phyloP scores from a whole-genome alignment of 331 rosid species.

The Malus hybrid region DNA sequence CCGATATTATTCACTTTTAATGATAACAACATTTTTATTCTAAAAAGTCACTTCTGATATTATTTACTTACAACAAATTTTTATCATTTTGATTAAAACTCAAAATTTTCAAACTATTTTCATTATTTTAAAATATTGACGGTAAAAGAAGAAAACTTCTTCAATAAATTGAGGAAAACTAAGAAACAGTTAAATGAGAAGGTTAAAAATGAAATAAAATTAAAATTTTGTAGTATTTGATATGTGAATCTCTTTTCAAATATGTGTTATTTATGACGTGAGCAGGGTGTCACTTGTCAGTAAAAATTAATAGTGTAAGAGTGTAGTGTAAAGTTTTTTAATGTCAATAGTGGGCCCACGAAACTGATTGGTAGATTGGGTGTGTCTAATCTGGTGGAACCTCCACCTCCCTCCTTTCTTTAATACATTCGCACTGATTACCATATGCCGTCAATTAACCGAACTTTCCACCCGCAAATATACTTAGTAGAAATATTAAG shows the following conservation, averaged over 20 bases:
- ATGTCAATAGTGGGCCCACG: not conserved
- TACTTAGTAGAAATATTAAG: not conserved
- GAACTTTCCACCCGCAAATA: too few relatives aligned
- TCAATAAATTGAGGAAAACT: too few relatives aligned
- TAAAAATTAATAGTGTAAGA: not conserved
- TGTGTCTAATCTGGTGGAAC: constrained; percentile 7
- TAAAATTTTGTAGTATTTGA: not conserved
- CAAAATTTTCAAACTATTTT: too few relatives aligned
- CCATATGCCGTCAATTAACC: too few relatives aligned
- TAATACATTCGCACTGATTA: not conserved
- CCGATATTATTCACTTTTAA: too few relatives aligned
- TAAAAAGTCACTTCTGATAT: rapidly evolving
- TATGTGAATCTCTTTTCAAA: too few relatives aligned
- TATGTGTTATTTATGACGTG: not conserved
- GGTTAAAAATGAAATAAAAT: not conserved
- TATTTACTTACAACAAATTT: too few relatives aligned
- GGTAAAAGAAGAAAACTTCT: too few relatives aligned
- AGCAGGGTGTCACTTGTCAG: not conserved
- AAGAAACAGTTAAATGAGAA: not conserved
- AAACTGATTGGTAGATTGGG: not conserved
- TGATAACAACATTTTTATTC: rapidly evolving
- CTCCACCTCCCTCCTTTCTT: not conserved
- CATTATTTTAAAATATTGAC: too few relatives aligned
- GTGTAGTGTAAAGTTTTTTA: not conserved
- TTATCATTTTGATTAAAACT: too few relatives aligned